Conservation (phyloP, 2,329 filamentous ascomycete species). For the Monilinia laxa region DNA sequence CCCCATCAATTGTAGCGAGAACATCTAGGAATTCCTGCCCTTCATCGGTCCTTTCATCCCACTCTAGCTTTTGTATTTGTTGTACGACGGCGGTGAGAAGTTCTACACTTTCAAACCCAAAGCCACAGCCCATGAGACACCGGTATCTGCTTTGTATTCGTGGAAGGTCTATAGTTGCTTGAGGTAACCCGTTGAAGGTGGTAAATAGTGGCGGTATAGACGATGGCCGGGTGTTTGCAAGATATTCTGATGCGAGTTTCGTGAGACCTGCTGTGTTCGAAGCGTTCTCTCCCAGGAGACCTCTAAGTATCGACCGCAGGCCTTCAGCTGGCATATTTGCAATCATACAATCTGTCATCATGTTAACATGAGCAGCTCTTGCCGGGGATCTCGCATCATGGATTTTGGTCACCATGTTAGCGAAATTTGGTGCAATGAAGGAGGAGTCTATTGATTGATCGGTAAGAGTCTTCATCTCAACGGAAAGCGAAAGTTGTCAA, state of each 20-base stretch:
- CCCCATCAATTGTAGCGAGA: conserved; percentile 40
- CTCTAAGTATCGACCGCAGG: conserved; percentile 43
- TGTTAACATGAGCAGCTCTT: conserved; percentile 46
- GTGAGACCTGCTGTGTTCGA: conserved; percentile 42
- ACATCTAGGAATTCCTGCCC: conserved; percentile 28
- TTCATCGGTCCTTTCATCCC: conserved; percentile 9
- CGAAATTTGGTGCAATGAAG: neutral
- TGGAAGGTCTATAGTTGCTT: conserved; percentile 24
- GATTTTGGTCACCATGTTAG: conserved; percentile 6
- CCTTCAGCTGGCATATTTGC: conserved; percentile 46
- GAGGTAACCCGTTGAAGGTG: neutral
- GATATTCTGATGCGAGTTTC: conserved; percentile 38
- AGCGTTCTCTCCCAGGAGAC: conserved; percentile 37
- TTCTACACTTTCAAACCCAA: conserved; percentile 38
- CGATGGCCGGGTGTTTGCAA: conserved; percentile 32
- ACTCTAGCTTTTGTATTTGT: conserved; percentile 23
- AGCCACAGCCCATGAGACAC: conserved; percentile 41
- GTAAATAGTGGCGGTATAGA: conserved; percentile 29
- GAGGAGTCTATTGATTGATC: conserved; percentile 4
- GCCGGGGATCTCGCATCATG: conserved; percentile 19
- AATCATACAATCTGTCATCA: conserved; percentile 49
- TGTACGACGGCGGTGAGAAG: conserved; percentile 27
- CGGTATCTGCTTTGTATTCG: conserved; percentile 35
- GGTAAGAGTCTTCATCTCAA: conserved; percentile 9
- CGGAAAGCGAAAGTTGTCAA: neutral